Evolutionary conservation across 176 grass and related monocot species (phyloP).

Genomic region (Luzula sylvatica): DNA sequence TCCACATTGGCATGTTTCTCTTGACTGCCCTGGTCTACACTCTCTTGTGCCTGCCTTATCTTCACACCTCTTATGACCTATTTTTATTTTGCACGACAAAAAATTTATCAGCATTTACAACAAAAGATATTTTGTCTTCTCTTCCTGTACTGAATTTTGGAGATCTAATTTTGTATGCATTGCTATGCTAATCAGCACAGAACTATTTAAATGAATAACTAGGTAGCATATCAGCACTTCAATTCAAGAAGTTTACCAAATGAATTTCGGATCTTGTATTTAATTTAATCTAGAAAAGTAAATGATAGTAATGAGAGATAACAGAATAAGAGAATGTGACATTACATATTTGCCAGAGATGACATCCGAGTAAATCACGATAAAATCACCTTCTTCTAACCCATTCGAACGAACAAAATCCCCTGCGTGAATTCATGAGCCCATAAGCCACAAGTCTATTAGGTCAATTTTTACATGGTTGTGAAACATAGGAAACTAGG

Average conservation of each 20-base stretch:
- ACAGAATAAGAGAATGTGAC: neutral
- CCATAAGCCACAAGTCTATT: too few relatives aligned
- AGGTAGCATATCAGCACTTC: too few relatives aligned
- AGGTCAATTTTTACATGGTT: neutral
- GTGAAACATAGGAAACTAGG: neutral
- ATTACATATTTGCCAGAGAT: slow-evolving; percentile 93
- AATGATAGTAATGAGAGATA: neutral
- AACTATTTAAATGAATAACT: too few relatives aligned
- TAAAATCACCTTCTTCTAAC: slow-evolving; percentile 83
- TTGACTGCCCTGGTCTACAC: neutral
- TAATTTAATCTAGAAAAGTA: too few relatives aligned
- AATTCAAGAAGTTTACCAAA: too few relatives aligned
- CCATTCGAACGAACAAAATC: slow-evolving; percentile 72
- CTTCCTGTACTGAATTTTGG: too few relatives aligned
- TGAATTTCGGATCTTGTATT: too few relatives aligned
- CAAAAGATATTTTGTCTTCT: neutral
- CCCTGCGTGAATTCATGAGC: slow-evolving; percentile 28
- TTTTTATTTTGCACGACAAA: neutral
- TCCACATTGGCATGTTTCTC: slow-evolving; percentile 18
- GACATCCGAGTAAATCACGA: slow-evolving; percentile 70
- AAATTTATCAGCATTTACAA: neutral
- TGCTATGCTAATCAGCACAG: too few relatives aligned
- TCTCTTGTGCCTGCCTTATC: slow-evolving; percentile 28
- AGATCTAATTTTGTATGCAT: too few relatives aligned
- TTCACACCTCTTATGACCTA: slow-evolving; percentile 92